These are phyloP conservation scores for Orychophragmus violaceus DNA, from an alignment of 345 rosid species.

Conservation along the genomic window DNA sequence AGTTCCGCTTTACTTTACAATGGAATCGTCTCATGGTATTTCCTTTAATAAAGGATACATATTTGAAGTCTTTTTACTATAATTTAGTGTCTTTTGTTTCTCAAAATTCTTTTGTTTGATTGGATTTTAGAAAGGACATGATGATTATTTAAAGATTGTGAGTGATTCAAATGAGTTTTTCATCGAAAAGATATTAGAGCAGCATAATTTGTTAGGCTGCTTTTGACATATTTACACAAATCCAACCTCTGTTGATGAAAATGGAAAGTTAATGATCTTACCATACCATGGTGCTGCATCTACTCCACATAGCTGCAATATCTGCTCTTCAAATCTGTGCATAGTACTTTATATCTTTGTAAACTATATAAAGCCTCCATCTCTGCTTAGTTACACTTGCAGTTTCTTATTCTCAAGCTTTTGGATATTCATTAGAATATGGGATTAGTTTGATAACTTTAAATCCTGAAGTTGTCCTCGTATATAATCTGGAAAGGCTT, in stretches of 20 bases:
- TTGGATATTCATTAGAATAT: neutral
- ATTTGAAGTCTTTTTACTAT: too few species aligned
- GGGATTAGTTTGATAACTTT: neutral
- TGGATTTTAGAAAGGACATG: conserved; percentile 45
- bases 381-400: too few species aligned
- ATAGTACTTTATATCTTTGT: conserved; percentile 36
- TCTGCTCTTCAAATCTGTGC: conserved; percentile 68
- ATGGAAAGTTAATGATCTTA: conserved; percentile 53
- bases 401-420: neutral
- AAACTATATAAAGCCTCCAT: neutral
- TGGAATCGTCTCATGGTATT: conserved; percentile 92
- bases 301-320: conserved; percentile 52
- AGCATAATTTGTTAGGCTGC: too few species aligned
- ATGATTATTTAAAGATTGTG: conserved; percentile 69
- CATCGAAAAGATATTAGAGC: too few species aligned
- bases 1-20: conserved; percentile 52
- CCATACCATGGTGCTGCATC: conserved; percentile 45
- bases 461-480: too few species aligned
- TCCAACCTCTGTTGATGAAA: too few species aligned
- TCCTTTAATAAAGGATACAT: too few species aligned
- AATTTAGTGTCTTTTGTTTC: too few species aligned
- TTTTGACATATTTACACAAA: too few species aligned
- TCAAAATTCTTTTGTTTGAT: too few species aligned
- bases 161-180: too few species aligned
- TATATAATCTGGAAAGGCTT: too few species aligned